Percentiles rank a stretch among this genome's conserved stretches.
Evolutionary conservation across 257 asterid species (phyloP).

Genomic region (Sherardia arvensis): DNA sequence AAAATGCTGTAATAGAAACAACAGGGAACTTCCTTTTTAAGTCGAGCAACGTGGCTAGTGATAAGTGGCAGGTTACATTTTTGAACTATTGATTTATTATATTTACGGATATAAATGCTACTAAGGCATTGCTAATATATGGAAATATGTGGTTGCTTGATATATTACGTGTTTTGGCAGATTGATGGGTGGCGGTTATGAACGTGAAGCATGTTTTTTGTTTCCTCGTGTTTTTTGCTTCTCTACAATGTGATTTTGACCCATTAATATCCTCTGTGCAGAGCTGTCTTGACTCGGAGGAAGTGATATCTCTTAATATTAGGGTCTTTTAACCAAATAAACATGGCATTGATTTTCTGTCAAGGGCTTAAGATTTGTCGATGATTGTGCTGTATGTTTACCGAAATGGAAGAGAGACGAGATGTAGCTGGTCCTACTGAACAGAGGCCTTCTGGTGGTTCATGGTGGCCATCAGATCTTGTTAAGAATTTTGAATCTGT

Average conservation of each 20-base stretch:
- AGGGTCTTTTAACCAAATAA: constrained; percentile 19
- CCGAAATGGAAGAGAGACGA: constrained; percentile 51
- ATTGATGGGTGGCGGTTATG: not conserved
- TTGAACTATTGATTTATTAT: not conserved
- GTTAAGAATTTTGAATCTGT: constrained; percentile 65
- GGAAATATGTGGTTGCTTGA: not conserved
- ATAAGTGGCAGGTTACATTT: not conserved
- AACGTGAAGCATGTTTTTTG: not conserved
- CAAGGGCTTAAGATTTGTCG: constrained; percentile 25
- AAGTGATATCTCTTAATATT: constrained; percentile 12
- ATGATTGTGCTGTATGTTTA: constrained; percentile 32
- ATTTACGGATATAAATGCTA: not conserved
- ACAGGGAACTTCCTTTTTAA: not conserved
- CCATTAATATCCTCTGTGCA: constrained; percentile 21
- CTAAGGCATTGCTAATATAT: not conserved
- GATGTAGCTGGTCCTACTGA: constrained; percentile 51
- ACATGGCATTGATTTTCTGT: constrained; percentile 17
- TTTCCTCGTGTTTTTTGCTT: not conserved
- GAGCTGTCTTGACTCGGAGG: constrained; percentile 23
- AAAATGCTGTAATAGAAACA: not conserved
- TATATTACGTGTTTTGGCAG: not conserved
- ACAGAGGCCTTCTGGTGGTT: constrained; percentile 47
- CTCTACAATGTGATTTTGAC: not conserved
- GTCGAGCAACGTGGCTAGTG: not conserved
- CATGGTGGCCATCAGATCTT: constrained; percentile 72